Evolutionary conservation across 1,284 basidiomycete genomes (phyloP), one percentile per base, ranked within the genome.

Genomic region (Xerocomus nothofagi): DNA sequence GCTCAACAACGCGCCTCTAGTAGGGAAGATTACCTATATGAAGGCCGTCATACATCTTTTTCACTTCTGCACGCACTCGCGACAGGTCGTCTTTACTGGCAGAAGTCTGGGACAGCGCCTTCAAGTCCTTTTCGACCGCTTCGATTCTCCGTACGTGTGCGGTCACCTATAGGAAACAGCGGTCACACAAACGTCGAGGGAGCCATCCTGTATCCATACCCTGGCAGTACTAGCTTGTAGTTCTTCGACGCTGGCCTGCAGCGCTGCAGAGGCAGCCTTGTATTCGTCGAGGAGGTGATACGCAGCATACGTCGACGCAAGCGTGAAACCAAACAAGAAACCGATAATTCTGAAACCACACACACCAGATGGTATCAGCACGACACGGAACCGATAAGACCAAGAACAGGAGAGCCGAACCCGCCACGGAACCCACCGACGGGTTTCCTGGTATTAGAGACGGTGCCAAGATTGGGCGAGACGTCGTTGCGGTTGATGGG

Each of bases 231-330:
- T 91, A 33, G 79, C 71, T 67, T 92, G 88, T 40, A 97, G 74
- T 62, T 94, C 91, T 62, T 93, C 86, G 18, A 96, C 88, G 62
- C 89, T 92, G 17, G 87, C 82, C 65, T 94, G 86, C 51, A 96
- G 74, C 24, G 89, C 80, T 23, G 86, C 85, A 6, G 88, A 91
- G 8, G 93, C 92, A 44, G 81, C 75, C 68, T 93, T 91, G 71
- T 93, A 94, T 72, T 96, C 93, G 58, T 95, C 89, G 44, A 95
- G 74, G 23, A 97, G 75, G 65, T 91, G 85, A 67, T 93, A 95
- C 41, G 91, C 87, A 39, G 91, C 91, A 61, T 88, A 83, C 0
- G 88, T 85, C 2, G 91, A 87, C 7, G 88, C 88, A 36, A 92
- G 69, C 6, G 91, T 92, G 73, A 95, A 94, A 0, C 93, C 93